Conservation (phyloP, 495 filamentous ascomycete genomes). For the Hypomontagnella monticulosa region DNA sequence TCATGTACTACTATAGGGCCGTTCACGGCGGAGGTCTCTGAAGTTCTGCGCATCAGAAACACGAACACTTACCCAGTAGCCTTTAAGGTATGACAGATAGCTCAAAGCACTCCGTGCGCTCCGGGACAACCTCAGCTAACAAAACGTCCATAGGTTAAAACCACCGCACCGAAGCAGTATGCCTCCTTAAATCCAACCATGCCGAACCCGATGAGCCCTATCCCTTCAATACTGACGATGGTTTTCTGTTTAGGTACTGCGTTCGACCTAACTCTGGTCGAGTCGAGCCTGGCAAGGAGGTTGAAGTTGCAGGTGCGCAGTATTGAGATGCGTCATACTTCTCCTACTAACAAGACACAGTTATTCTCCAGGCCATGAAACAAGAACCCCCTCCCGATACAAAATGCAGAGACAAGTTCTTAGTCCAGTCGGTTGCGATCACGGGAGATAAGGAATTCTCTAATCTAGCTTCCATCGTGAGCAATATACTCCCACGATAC, state of each 20-base stretch:
- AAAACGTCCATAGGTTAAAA: conserved; percentile 85
- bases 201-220: conserved; percentile 21
- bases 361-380: conserved; percentile 97
- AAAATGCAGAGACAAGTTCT: conserved; percentile 96
- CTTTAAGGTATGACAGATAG: conserved; percentile 80
- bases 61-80: conserved; percentile 80
- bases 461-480: conserved; percentile 81
- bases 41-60: conserved; percentile 84
- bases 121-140: conserved; percentile 22
- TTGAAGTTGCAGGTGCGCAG: conserved; percentile 88
- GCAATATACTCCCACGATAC: conserved; percentile 42
- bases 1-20: conserved; percentile 70
- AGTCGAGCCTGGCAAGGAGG: conserved; percentile 85
- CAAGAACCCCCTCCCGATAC: conserved; percentile 85
- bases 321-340: conserved; percentile 11
- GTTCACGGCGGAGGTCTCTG: conserved; percentile 89
- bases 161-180: conserved; percentile 98
- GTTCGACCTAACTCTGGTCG: conserved; percentile 97
- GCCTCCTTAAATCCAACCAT: conserved; percentile 45
- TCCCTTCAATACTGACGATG: conserved; percentile 30
- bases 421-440: conserved; percentile 92
- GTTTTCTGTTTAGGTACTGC: conserved; percentile 75
- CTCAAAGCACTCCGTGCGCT: conserved; percentile 1
- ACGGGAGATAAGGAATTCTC: conserved; percentile 82
- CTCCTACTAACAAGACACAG: conserved; percentile 56